A percentile compares a stretch with the other conserved stretches of the same genome.
Conservation (phyloP, 2,329 filamentous ascomycete genomes). For the Xylaria sp. region DNA sequence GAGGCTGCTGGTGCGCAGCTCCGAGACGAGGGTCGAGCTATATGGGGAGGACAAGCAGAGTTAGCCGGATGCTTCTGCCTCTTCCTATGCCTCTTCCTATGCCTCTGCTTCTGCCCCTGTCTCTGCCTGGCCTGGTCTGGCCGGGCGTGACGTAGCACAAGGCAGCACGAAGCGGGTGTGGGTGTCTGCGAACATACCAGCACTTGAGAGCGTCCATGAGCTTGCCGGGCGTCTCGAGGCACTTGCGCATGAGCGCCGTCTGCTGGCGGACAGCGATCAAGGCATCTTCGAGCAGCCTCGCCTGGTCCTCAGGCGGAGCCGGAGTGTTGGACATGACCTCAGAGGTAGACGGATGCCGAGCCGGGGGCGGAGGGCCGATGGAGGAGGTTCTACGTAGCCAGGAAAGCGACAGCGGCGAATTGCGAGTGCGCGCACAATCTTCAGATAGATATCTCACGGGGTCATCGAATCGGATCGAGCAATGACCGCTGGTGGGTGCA, state of each 20-base stretch:
- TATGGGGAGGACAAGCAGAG: conserved; percentile 34
- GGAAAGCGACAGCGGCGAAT: conserved; percentile 4
- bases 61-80: conserved; percentile 38
- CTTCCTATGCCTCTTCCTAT: too few species aligned
- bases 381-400: neutral
- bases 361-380: neutral
- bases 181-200: conserved; percentile 74
- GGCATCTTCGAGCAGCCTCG: conserved; percentile 96
- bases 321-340: conserved; percentile 61
- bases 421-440: conserved; percentile 32
- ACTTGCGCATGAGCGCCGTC: conserved; percentile 96
- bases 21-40: conserved; percentile 97
- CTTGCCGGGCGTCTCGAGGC: conserved; percentile 95
- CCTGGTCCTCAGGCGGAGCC: conserved; percentile 80
- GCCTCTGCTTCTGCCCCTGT: too few species aligned
- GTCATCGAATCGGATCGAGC: conserved; percentile 31
- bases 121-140: neutral
- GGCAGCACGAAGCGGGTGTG: conserved; percentile 8
- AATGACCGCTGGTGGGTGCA: conserved; percentile 16
- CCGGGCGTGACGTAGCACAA: conserved; percentile 5
- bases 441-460: conserved; percentile 19
- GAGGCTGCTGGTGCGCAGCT: conserved; percentile 94
- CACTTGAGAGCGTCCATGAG: conserved; percentile 99
- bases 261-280: conserved; percentile 96
- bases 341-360: conserved; percentile 17